Percentiles rank a stretch among this genome's conserved stretches.
These are phyloP conservation scores for Chlorophyllum brunneum DNA, from an alignment of 768 basidiomycete species.

Conservation along the genomic window DNA sequence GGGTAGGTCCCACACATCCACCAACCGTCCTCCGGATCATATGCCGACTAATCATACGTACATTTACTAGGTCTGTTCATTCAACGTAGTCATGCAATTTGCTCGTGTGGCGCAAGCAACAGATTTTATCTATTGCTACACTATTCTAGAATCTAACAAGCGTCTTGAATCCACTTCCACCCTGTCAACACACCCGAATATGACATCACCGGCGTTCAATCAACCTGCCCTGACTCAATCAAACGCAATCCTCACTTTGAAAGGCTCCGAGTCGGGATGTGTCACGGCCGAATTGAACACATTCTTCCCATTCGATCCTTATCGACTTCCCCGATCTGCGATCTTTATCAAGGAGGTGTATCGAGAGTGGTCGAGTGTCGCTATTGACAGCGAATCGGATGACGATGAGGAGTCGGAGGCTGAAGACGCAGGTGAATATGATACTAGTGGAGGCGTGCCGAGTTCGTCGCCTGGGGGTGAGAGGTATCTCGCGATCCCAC, in stretches of 20 bases:
- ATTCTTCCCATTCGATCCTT: constrained; percentile 99
- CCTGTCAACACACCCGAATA: constrained; percentile 17
- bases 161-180: constrained; percentile 50
- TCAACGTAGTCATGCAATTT: constrained; percentile 89
- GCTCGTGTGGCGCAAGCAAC: constrained; percentile 89
- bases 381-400: constrained; percentile 70
- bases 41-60: background rate
- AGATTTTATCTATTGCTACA: constrained; percentile 91
- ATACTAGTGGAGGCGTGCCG: background rate
- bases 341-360: constrained; percentile 81
- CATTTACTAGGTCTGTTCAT: constrained; percentile 69
- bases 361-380: constrained; percentile 85
- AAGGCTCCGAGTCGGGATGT: constrained; percentile 3
- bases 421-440: constrained; percentile 24
- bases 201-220: constrained; percentile 13
- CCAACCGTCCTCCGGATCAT: background rate
- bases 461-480: constrained; percentile 9
- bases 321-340: constrained; percentile 78
- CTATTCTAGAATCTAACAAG: constrained; percentile 85
- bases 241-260: background rate
- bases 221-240: constrained; percentile 5
- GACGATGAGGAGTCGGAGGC: constrained; percentile 60
- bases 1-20: constrained; percentile 42
- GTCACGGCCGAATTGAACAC: constrained; percentile 74
- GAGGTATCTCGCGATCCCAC: constrained; percentile 17